Conservation (phyloP, 495 filamentous ascomycete genomes). For the Penicillium lividum region DNA sequence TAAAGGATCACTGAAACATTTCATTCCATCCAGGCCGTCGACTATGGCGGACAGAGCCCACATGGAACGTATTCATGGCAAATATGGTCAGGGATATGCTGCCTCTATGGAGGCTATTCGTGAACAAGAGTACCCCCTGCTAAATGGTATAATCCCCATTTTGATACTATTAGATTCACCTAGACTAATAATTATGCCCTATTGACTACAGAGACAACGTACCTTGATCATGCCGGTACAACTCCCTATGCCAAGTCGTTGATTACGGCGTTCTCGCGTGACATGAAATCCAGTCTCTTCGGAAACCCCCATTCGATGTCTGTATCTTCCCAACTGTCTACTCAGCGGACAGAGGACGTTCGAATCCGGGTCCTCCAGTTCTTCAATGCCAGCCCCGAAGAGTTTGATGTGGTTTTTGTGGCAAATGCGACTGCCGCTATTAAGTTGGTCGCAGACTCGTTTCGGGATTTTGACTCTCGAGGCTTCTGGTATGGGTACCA, state of each 20-base stretch:
- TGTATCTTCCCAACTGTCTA: conserved; percentile 73
- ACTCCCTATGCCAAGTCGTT: conserved; percentile 79
- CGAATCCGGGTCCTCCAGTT: conserved; percentile 71
- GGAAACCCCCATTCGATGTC: conserved; percentile 94
- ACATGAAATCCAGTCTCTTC: conserved; percentile 77
- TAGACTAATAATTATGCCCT: too few species aligned
- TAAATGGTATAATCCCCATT: conserved; percentile 72
- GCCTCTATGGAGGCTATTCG: conserved; percentile 66
- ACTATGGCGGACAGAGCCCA: too few species aligned
- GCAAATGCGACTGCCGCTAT: conserved; percentile 90
- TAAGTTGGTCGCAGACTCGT: conserved; percentile 77
- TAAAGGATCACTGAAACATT: too few species aligned
- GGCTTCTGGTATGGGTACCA: conserved; percentile 87
- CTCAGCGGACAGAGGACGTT: conserved; percentile 71
- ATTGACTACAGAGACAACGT: conserved; percentile 60
- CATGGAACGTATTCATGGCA: too few species aligned
- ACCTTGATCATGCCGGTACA: conserved; percentile 92
- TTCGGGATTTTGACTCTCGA: conserved; percentile 56
- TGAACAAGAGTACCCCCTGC: conserved; percentile 75
- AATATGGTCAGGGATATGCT: conserved; percentile 58
- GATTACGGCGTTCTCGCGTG: conserved; percentile 71
- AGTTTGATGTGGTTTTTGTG: conserved; percentile 89
- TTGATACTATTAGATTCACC: too few species aligned
- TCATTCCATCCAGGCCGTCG: too few species aligned
- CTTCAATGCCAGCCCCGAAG: conserved; percentile 79